Evolutionary conservation across 2,329 filamentous ascomycete genomes (phyloP).

Genomic region (Teratosphaeria epicoccoides): DNA sequence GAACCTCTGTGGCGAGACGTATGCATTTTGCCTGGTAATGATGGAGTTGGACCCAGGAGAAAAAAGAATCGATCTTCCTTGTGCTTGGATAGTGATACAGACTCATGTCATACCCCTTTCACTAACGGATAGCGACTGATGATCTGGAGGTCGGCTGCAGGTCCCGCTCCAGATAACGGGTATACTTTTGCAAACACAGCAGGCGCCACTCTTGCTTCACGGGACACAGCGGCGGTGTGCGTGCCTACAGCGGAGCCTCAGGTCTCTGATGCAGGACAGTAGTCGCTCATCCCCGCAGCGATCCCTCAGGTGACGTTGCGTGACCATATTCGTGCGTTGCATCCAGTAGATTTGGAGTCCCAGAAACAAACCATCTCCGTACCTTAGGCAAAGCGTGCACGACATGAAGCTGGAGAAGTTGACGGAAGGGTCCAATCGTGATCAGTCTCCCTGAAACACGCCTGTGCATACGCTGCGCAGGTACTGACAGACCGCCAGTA

Average conservation of each 20-base stretch:
- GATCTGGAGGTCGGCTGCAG: conserved; percentile 11
- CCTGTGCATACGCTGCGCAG: conserved; percentile 17
- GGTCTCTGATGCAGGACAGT: conserved; percentile 7
- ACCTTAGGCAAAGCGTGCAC: conserved; percentile 9
- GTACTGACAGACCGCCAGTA: conserved; percentile 18
- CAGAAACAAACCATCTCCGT: conserved; percentile 2
- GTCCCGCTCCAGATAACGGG: conserved; percentile 6
- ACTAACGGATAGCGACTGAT: conserved; percentile 10
- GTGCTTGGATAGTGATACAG: background rate
- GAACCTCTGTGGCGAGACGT: background rate
- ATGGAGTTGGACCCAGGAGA: background rate
- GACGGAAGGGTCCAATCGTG: conserved; percentile 14
- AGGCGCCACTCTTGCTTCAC: conserved; percentile 8
- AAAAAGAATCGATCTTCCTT: background rate
- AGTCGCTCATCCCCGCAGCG: background rate
- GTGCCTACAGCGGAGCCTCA: conserved; percentile 11
- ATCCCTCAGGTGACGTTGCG: background rate
- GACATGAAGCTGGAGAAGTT: conserved; percentile 3
- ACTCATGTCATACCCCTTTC: conserved; percentile 11
- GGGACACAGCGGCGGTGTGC: conserved; percentile 8
- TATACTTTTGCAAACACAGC: conserved; percentile 3
- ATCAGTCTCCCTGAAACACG: conserved; percentile 18
- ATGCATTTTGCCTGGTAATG: background rate
- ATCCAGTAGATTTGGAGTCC: conserved; percentile 10
- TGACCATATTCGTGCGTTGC: background rate